Evolutionary conservation across 352 stramenopile genomes (phyloP).

Genomic region (Elongisporangium anandrum): DNA sequence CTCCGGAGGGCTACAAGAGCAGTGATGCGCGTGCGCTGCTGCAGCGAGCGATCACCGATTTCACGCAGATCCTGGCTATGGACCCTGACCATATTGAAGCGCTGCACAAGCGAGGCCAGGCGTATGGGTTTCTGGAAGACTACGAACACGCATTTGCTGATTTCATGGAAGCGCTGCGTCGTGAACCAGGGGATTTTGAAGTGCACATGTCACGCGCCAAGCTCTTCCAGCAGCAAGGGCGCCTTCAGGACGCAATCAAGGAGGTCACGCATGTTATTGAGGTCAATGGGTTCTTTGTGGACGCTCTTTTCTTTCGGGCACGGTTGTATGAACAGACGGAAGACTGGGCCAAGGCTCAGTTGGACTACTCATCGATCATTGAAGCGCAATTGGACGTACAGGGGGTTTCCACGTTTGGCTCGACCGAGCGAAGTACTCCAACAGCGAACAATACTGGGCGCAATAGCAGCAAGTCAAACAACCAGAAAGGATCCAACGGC

Average conservation of each 20-base stretch:
- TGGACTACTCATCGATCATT: slow-evolving; percentile 69
- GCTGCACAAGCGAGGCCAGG: slow-evolving; percentile 42
- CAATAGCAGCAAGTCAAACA: background rate
- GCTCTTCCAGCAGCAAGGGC: slow-evolving; percentile 38
- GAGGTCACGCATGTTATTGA: slow-evolving; percentile 53
- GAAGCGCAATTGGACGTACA: slow-evolving; percentile 52
- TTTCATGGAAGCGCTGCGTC: slow-evolving; percentile 34
- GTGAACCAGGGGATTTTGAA: slow-evolving; percentile 56
- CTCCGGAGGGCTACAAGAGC: slow-evolving; percentile 28
- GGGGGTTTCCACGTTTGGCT: slow-evolving; percentile 16
- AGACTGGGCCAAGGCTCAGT: slow-evolving; percentile 28
- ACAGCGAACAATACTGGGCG: background rate
- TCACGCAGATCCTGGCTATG: slow-evolving; percentile 37
- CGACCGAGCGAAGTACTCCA: slow-evolving; percentile 17
- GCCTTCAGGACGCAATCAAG: slow-evolving; percentile 35
- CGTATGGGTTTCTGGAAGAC: slow-evolving; percentile 33
- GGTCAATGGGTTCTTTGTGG: slow-evolving; percentile 69
- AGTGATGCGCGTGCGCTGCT: slow-evolving; percentile 27
- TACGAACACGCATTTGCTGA: slow-evolving; percentile 52
- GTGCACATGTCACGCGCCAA: slow-evolving; percentile 53
- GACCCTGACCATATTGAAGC: slow-evolving; percentile 42
- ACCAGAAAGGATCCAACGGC: background rate
- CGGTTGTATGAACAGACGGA: slow-evolving; percentile 44
- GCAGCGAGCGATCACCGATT: slow-evolving; percentile 58
- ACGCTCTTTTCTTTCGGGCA: slow-evolving; percentile 58